Evolutionary conservation across 2,329 filamentous ascomycete genomes (phyloP), one percentile per base, ranked within the genome.

Genomic region (Pseudogymnoascus sp.): DNA sequence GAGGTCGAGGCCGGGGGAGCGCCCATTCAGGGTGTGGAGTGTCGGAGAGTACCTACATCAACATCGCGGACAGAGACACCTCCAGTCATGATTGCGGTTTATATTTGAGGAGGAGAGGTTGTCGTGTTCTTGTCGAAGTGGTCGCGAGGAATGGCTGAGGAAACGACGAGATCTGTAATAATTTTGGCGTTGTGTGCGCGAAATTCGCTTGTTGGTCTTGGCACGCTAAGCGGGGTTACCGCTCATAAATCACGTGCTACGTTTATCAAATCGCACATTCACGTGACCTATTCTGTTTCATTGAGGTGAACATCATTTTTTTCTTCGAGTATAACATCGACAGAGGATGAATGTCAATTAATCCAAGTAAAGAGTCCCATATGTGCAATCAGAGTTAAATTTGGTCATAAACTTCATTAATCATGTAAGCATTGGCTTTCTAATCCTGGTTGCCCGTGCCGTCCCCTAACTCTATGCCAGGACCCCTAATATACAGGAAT

Each of bases 1-100:
- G 23, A 60, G 41, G 39, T 25, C 61, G 25, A 28, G 33, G 23
- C 22, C 23, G 12, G 7, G n/a, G 38, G 33, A 55, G 33, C 19
- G 58, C n/a, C 42, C 67, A 67, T 62, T 73, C 66, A 73, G 49
- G 62, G 49, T 35, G 68, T 66, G 66, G 68, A 64, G 69, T 65
- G 65, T 64, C 63, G 70, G 68, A 69, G 64, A 71, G 69, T 72
- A 85, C 85, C 80, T 86, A 90, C 87, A 84, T 90, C 88, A 78
- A 92, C 89, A 82, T 92, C 90, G 81, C 89, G 89, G 80, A 93
- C 90, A 74, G 82, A 85, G 78, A 91, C 84, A 79, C 89, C 90
- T 79, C 88, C 84, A 77, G 82, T 80, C 90, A 92, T 92, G 78
- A 83, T 91, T 81, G 81, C 82, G 83, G 82, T 85, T 55, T 55